Conservation (phyloP, 352 stramenopile species). For the Phytophthora palmivora region DNA sequence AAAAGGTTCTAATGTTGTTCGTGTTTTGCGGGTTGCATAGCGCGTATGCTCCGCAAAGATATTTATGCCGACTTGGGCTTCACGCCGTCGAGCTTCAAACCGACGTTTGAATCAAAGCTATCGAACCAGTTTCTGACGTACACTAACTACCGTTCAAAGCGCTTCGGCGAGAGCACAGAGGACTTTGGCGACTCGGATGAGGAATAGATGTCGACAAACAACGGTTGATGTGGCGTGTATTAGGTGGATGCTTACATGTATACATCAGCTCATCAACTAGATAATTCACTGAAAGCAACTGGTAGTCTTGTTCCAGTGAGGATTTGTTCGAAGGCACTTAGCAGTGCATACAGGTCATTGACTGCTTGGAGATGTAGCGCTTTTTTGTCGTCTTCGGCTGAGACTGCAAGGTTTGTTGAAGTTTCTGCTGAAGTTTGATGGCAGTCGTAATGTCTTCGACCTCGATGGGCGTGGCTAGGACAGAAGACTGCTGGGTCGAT, state of each 20-base stretch:
- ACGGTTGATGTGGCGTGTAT: background rate
- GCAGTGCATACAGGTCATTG: conserved; percentile 24
- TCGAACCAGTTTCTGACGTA: conserved; percentile 71
- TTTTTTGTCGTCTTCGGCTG: conserved; percentile 17
- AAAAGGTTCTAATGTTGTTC: conserved; percentile 11
- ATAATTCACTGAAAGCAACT: no score
- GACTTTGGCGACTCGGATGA: conserved; percentile 49
- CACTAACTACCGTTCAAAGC: conserved; percentile 62
- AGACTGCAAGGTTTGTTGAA: background rate
- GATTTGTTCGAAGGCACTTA: conserved; percentile 4
- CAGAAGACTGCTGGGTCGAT: conserved; percentile 5
- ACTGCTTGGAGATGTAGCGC: no score
- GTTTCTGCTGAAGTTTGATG: conserved; percentile 15
- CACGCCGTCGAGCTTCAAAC: conserved; percentile 48
- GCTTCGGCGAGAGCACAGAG: conserved; percentile 53
- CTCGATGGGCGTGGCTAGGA: conserved; percentile 13
- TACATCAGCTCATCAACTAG: no score
- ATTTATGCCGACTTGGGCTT: conserved; percentile 66
- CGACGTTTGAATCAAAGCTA: conserved; percentile 68
- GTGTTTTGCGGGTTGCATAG: conserved; percentile 21
- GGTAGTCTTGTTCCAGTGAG: no score
- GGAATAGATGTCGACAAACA: conserved; percentile 13
- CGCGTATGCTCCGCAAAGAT: conserved; percentile 56
- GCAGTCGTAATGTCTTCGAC: background rate
- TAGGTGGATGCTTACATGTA: background rate